A percentile compares a stretch with the other conserved stretches of the same genome.
Conservation (phyloP, 257 asterid genomes). For the Vinca minor region DNA sequence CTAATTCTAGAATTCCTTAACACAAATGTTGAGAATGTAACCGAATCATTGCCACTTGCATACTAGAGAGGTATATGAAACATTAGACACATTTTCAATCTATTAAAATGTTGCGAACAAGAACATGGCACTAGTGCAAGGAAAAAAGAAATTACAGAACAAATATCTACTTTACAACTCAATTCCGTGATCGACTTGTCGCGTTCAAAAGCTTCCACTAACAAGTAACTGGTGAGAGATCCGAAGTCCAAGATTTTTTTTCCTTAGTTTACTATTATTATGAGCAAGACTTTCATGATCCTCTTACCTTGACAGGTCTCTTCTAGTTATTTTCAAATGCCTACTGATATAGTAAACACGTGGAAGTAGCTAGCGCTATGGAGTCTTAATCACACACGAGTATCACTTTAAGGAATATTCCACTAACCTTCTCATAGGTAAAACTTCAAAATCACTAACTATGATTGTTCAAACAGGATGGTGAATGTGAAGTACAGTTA, state of each 20-base stretch:
- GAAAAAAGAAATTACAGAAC: background rate
- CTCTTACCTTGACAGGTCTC: background rate
- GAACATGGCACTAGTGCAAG: background rate
- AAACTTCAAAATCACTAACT: background rate
- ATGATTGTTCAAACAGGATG: too few relatives aligned
- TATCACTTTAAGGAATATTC: background rate
- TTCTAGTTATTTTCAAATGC: background rate
- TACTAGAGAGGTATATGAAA: background rate
- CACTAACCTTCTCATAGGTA: background rate
- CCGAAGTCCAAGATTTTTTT: background rate
- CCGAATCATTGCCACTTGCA: background rate
- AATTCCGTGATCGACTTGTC: background rate
- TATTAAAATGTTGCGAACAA: background rate
- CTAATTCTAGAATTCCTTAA: too few relatives aligned
- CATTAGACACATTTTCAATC: background rate
- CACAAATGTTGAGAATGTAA: background rate
- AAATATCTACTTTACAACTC: background rate
- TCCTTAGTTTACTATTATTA: background rate
- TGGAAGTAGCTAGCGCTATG: background rate
- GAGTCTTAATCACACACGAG: background rate
- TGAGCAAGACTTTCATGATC: background rate
- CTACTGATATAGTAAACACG: background rate
- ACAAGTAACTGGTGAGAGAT: background rate
- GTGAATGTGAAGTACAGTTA: conserved; percentile 1
- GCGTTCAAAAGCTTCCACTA: background rate